A percentile compares a stretch with the other conserved stretches of the same genome.
These are phyloP conservation scores for Cryphonectria carpinicola DNA, from an alignment of 2,329 filamentous ascomycete species.

Conservation along the genomic window DNA sequence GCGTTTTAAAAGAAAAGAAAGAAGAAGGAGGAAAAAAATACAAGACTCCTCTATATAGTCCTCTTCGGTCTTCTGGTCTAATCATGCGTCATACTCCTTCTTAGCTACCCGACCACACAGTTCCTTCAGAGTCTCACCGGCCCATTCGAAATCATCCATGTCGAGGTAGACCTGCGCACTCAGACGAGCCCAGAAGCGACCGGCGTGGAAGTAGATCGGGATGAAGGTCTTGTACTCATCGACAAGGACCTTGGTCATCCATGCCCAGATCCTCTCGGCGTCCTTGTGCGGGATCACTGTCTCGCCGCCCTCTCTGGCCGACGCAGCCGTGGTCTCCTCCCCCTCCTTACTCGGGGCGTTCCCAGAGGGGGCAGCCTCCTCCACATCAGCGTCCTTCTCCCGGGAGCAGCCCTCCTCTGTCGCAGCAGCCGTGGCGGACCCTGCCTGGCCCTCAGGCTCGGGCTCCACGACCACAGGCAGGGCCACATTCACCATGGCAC, in stretches of 20 bases:
- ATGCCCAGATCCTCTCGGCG: slow-evolving; percentile 51
- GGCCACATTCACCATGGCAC: slow-evolving; percentile 73
- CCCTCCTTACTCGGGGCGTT: not conserved
- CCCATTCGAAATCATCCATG: slow-evolving; percentile 75
- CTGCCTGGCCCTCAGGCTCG: not conserved
- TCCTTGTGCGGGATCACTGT: slow-evolving; percentile 39
- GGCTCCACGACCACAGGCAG: slow-evolving; percentile 61
- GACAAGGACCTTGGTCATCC: slow-evolving; percentile 59
- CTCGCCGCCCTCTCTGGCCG: slow-evolving; percentile 36
- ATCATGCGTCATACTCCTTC: slow-evolving; percentile 33
- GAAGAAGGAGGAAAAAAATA: too few relatives aligned
- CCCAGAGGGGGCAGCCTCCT: slow-evolving; percentile 6
- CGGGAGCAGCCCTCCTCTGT: not conserved
- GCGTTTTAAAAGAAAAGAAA: too few relatives aligned
- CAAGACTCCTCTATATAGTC: not conserved
- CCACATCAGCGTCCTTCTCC: slow-evolving; percentile 7
- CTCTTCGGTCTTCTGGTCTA: not conserved
- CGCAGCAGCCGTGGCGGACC: not conserved
- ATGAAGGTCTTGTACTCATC: slow-evolving; percentile 73
- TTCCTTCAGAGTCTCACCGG: slow-evolving; percentile 60
- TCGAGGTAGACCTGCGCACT: slow-evolving; percentile 88
- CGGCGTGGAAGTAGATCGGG: slow-evolving; percentile 62
- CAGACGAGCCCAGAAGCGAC: slow-evolving; percentile 70
- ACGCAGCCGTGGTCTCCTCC: slow-evolving; percentile 8
- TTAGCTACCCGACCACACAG: slow-evolving; percentile 47